These are phyloP conservation scores for Sphagnum fallax DNA, from an alignment of 228 moss, liverwort and hornwort species.

Conservation along the genomic window DNA sequence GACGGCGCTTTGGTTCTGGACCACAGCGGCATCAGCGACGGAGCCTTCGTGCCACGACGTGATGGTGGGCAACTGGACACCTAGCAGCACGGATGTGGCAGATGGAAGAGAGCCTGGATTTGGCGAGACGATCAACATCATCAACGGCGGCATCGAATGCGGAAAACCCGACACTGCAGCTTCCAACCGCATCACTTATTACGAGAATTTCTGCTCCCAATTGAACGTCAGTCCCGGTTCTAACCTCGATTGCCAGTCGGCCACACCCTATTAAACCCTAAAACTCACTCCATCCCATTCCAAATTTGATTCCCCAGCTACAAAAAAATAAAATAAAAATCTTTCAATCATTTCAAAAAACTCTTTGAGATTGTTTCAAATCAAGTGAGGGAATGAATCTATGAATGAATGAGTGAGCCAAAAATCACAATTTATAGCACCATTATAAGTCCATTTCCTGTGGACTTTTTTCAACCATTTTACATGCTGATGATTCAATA, in stretches of 20 bases:
- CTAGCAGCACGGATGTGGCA: conserved; percentile 14
- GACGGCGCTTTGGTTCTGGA: conserved; percentile 69
- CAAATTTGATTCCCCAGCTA: too few species aligned
- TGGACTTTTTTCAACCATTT: too few species aligned
- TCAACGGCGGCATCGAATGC: conserved; percentile 61
- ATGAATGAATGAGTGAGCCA: too few species aligned
- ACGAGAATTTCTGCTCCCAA: conserved; percentile 27
- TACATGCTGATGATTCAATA: too few species aligned
- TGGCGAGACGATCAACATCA: conserved; percentile 44
- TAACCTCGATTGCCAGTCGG: conserved; percentile 23
- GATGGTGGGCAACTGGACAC: conserved; percentile 23
- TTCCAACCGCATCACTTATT: conserved; percentile 46
- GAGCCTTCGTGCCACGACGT: conserved; percentile 37
- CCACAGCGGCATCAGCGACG: conserved; percentile 5
- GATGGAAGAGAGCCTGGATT: conserved; percentile 27
- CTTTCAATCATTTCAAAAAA: too few species aligned
- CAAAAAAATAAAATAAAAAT: too few species aligned
- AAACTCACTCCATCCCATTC: too few species aligned
- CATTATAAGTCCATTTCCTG: too few species aligned
- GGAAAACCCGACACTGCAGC: conserved; percentile 23
- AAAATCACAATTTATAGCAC: too few species aligned
- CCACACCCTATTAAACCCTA: conserved; percentile 23
- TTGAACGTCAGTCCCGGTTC: conserved; percentile 43
- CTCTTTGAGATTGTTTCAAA: too few species aligned
- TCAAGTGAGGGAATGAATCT: too few species aligned